These are phyloP conservation scores for Aquilaria yunnanensis DNA, from an alignment of 345 rosid species.

Conservation along the genomic window DNA sequence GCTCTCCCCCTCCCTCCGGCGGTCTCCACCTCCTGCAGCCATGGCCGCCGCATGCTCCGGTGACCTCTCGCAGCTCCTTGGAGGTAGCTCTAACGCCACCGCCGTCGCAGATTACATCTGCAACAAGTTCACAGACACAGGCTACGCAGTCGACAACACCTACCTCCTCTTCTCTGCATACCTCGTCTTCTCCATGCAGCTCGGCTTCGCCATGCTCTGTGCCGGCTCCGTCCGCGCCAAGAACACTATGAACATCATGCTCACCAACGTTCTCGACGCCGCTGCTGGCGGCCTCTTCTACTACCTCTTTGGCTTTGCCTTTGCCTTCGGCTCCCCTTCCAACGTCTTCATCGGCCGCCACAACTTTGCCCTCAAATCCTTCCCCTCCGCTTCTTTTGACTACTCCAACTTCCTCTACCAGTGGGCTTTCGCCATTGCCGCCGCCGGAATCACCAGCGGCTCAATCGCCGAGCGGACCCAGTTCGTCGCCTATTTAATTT, in stretches of 20 bases:
- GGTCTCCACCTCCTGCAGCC: neutral
- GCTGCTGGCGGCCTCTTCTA: slow-evolving; percentile 85
- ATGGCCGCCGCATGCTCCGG: slow-evolving; percentile 34
- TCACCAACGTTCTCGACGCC: slow-evolving; percentile 90
- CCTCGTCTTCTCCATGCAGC: slow-evolving; percentile 90
- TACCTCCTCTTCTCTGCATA: slow-evolving; percentile 93
- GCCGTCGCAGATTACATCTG: slow-evolving; percentile 64
- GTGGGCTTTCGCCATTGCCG: slow-evolving; percentile 96
- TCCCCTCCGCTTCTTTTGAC: slow-evolving; percentile 27
- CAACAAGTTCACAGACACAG: slow-evolving; percentile 43
- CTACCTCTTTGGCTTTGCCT: slow-evolving; percentile 88
- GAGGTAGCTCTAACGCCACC: slow-evolving; percentile 38
- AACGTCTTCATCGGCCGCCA: slow-evolving; percentile 79
- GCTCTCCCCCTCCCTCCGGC: neutral
- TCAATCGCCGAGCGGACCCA: slow-evolving; percentile 93
- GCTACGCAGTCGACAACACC: slow-evolving; percentile 67
- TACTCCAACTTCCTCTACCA: slow-evolving; percentile 81
- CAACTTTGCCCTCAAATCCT: slow-evolving; percentile 46
- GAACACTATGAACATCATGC: slow-evolving; percentile 96
- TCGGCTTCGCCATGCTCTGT: slow-evolving; percentile 95
- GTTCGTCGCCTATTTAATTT: slow-evolving; percentile 74
- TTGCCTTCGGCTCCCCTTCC: slow-evolving; percentile 77
- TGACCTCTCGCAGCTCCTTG: slow-evolving; percentile 38
- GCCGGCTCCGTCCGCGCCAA: slow-evolving; percentile 95
- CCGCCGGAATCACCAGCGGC: slow-evolving; percentile 92